Evolutionary conservation across 257 asterid genomes (phyloP).

Genomic region (Galeopsis tetrahit): DNA sequence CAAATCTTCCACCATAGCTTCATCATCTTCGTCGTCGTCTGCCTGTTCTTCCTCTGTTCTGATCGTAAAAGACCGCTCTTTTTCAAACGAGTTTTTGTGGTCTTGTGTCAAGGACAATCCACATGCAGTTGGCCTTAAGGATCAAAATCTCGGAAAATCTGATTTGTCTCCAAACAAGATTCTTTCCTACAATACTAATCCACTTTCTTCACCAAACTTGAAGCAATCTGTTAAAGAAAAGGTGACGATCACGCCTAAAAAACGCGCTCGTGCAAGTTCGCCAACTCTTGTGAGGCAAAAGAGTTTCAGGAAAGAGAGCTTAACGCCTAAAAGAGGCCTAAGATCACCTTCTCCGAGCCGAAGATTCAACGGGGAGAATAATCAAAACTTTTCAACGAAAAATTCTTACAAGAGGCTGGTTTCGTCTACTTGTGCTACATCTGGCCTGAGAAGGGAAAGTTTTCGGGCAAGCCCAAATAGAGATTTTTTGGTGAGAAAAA

Average conservation of each 20-base stretch:
- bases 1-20: conserved; percentile 33
- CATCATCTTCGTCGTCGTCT: conserved; percentile 28
- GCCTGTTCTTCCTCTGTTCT: conserved; percentile 36
- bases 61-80: conserved; percentile 56
- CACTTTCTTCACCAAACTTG: conserved; percentile 3
- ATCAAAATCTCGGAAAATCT: conserved; percentile 13
- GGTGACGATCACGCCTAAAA: conserved; percentile 45
- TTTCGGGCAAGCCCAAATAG: conserved; percentile 47
- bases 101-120: conserved; percentile 70
- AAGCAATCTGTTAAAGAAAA: conserved; percentile 43
- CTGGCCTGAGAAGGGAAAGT: conserved; percentile 43
- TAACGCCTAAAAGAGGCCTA: conserved; percentile 40
- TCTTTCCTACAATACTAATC: conserved; percentile 23
- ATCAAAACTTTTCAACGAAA: conserved; percentile 31
- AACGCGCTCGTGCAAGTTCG: conserved; percentile 61
- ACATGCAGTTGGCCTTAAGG: conserved; percentile 44
- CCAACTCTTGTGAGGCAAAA: conserved; percentile 66
- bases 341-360: conserved; percentile 80
- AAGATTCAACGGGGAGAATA: conserved; percentile 48
- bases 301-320: conserved; percentile 61
- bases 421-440: conserved; percentile 30
- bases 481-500: conserved; percentile 33
- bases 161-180: not conserved
- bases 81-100: conserved; percentile 64
- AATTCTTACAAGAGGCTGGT: conserved; percentile 30